phyloP scores from a whole-genome alignment of 352 stramenopile species.

The Pythium angustatum region DNA sequence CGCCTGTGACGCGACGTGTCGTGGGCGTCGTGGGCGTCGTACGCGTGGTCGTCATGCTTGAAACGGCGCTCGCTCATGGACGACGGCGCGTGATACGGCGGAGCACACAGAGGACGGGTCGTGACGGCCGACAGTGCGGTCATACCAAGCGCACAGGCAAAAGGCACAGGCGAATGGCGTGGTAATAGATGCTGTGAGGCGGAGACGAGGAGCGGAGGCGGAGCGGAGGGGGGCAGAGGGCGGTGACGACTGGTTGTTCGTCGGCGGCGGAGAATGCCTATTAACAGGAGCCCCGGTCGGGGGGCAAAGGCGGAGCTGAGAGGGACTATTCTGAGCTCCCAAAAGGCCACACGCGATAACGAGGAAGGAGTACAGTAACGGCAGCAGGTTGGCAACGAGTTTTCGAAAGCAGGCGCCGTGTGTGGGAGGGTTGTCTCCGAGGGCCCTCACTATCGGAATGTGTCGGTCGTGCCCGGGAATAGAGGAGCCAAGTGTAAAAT shows the following conservation, averaged over 20 bases:
- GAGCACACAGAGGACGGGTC: background rate
- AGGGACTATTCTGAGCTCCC: too few species aligned
- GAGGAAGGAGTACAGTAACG: too few species aligned
- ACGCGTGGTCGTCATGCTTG: background rate
- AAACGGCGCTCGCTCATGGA: background rate
- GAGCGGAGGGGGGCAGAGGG: background rate
- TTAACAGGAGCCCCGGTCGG: background rate
- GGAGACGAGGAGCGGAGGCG: background rate
- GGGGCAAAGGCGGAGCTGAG: background rate
- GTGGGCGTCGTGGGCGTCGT: background rate
- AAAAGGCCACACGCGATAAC: too few species aligned
- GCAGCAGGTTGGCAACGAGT: too few species aligned
- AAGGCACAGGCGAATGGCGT: background rate
- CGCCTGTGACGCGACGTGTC: background rate
- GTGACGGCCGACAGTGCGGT: background rate
- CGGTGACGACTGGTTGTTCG: background rate
- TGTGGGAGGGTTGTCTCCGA: too few species aligned
- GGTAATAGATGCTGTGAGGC: background rate
- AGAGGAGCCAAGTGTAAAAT: too few species aligned
- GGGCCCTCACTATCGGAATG: too few species aligned
- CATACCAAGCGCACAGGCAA: background rate
- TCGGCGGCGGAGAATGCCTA: background rate
- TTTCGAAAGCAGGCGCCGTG: too few species aligned
- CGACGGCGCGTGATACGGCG: background rate
- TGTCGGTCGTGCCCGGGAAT: too few species aligned